A percentile compares a stretch with the other conserved stretches of the same genome.
Evolutionary conservation across 2,329 filamentous ascomycete genomes (phyloP).

Genomic region (Cladophialophora yegresii): DNA sequence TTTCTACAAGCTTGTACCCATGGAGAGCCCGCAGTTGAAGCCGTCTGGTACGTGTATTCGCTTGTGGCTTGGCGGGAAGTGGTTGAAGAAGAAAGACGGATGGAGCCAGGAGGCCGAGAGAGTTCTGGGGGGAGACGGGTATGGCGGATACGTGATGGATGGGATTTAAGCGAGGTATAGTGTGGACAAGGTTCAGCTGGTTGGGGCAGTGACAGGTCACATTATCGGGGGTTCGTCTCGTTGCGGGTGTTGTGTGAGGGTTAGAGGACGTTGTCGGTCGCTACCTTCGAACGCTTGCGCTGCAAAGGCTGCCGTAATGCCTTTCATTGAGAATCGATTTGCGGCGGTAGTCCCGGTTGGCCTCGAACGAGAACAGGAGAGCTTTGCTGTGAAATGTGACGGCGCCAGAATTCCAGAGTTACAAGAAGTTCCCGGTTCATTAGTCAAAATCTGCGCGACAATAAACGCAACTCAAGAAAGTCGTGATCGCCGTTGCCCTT

Average conservation of each 20-base stretch:
- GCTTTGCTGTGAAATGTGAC: no score
- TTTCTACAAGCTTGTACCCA: slow-evolving; percentile 52
- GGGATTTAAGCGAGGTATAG: slow-evolving; percentile 11
- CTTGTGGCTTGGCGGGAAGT: slow-evolving; percentile 46
- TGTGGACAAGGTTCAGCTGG: neutral
- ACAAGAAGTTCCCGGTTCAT: no score
- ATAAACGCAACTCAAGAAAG: no score
- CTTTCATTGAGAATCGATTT: no score
- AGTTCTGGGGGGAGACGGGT: slow-evolving; percentile 49
- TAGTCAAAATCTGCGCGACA: no score
- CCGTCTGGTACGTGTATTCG: slow-evolving; percentile 52
- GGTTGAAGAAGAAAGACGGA: slow-evolving; percentile 48
- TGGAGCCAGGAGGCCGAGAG: slow-evolving; percentile 48
- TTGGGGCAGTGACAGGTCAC: neutral
- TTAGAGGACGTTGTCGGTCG: neutral
- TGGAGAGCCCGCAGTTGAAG: slow-evolving; percentile 52
- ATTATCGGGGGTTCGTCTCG: neutral
- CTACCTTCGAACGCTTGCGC: no score
- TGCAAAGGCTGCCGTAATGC: neutral
- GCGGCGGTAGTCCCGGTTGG: no score
- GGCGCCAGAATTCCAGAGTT: no score
- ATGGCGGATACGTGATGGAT: slow-evolving; percentile 45
- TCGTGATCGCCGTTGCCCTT: neutral
- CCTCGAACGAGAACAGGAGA: no score
- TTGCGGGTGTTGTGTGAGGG: neutral